Base-by-base conservation (phyloP, 2,329 filamentous ascomycete species). In the Botrytis porri region DNA sequence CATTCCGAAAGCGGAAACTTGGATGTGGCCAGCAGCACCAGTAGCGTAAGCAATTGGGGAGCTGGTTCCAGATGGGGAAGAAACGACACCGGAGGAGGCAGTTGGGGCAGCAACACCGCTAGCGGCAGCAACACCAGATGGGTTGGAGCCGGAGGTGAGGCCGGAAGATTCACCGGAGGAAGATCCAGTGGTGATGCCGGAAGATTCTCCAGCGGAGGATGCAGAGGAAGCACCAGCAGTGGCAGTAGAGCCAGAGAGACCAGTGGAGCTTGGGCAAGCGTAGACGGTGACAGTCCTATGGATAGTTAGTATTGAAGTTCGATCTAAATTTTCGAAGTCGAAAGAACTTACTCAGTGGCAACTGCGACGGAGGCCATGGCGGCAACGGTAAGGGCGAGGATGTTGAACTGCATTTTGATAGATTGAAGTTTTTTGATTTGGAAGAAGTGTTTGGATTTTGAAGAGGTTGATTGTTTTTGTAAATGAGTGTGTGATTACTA, bases 341-440 rank as follows among this genome's bases (percentile, higher is more conserved):
- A 3, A 37, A 66, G 35, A 32, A 75, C 76, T 75, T 66, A 78
- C 77, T 75, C 73, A 45, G 54, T 63, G 66, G 80, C 79, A 69
- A 73, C 70, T 66, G 75, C 79, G 67, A 75, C 75, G 72, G 79
- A 70, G 59, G 79, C 79, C 75, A 80, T 75, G 73, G 77, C 76
- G 76, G 79, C 78, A 64, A 80, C 62, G 67, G 72, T 74, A 76
- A 81, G 51, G 69, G 77, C 75, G 74, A 77, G 64, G 74, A 76
- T 69, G 75, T 77, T 78, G 80, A 81, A 81, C 74, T 80, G 78
- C 80, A 81, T 81, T 65, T 81, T 81, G 78, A 78, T 45, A 75
- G 76, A 77, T 79, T 70, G 70, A 69, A 54, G 65, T 51, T 69
- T 29, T 62, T 64, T 71, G 22, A 32, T 32, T 61, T 61, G 54